phyloP scores from a whole-genome alignment of 805 yeast genomes.

The Zygoascus biomembranicola region DNA sequence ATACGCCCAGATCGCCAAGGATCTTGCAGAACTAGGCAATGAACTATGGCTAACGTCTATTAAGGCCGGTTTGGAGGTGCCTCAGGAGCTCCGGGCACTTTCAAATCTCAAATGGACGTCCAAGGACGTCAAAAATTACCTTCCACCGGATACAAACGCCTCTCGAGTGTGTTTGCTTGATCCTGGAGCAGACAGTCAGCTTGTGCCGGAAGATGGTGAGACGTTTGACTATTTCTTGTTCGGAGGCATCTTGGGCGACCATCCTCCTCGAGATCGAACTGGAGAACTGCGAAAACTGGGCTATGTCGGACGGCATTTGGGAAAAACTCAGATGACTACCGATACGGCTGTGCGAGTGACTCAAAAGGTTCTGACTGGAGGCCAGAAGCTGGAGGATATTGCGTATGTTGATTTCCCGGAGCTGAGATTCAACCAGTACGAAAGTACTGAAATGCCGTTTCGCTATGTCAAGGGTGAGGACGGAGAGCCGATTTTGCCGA shows the following conservation, averaged over 20 bases:
- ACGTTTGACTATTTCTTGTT: conserved; percentile 82
- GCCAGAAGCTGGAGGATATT: conserved; percentile 55
- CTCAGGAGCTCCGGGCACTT: conserved; percentile 41
- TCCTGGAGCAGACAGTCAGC: conserved; percentile 73
- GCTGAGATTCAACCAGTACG: conserved; percentile 76
- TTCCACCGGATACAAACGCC: conserved; percentile 18
- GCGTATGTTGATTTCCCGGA: conserved; percentile 91
- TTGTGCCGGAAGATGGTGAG: conserved; percentile 58
- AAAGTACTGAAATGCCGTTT: conserved; percentile 97
- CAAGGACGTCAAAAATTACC: conserved; percentile 43
- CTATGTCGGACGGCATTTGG: conserved; percentile 78
- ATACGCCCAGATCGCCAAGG: conserved; percentile 71
- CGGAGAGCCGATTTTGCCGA: conserved; percentile 76
- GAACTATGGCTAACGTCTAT: conserved; percentile 72
- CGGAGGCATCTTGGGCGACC: conserved; percentile 95
- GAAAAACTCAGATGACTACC: conserved; percentile 90
- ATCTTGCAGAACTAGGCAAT: conserved; percentile 54
- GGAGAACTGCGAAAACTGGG: conserved; percentile 84
- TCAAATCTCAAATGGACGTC: conserved; percentile 78
- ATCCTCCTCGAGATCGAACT: conserved; percentile 81
- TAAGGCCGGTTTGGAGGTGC: conserved; percentile 62
- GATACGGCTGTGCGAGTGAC: conserved; percentile 96
- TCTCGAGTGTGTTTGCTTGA: conserved; percentile 73
- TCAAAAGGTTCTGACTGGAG: conserved; percentile 60
- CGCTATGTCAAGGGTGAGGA: conserved; percentile 64